Conservation (phyloP, 805 yeast genomes). For the Suhomyces prunicola region DNA sequence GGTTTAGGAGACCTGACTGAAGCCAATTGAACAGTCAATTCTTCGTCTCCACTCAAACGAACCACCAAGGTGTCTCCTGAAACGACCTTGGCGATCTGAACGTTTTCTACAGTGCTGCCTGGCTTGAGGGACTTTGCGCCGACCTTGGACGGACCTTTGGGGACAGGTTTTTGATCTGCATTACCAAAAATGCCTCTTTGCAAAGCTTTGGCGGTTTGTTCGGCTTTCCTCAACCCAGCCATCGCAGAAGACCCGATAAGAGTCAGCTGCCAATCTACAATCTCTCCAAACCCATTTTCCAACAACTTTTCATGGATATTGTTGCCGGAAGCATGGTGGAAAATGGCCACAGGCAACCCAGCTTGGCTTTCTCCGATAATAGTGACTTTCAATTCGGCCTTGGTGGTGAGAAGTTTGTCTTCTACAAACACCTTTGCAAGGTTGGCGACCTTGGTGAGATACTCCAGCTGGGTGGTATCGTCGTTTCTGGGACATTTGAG, state of each 20-base stretch:
- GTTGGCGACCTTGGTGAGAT: conserved; percentile 61
- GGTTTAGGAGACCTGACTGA: conserved; percentile 74
- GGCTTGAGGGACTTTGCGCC: conserved; percentile 25
- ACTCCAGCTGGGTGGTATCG: conserved; percentile 33
- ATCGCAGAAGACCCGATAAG: conserved; percentile 64
- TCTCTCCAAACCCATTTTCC: conserved; percentile 67
- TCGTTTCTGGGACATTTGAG: conserved; percentile 69
- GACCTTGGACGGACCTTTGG: conserved; percentile 11
- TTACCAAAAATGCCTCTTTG: conserved; percentile 54
- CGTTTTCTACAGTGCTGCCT: conserved; percentile 50
- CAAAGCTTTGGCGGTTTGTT: conserved; percentile 56
- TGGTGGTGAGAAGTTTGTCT: conserved; percentile 57
- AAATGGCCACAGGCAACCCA: conserved; percentile 58
- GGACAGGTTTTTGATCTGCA: conserved; percentile 31
- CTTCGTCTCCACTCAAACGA: conserved; percentile 45
- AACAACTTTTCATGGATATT: conserved; percentile 67
- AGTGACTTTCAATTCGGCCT: conserved; percentile 47
- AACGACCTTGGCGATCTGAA: conserved; percentile 56
- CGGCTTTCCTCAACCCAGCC: conserved; percentile 61
- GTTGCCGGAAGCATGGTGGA: conserved; percentile 71
- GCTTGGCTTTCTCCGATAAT: conserved; percentile 59
- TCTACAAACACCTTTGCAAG: conserved; percentile 66
- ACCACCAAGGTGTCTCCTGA: conserved; percentile 66
- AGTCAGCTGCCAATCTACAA: conserved; percentile 77
- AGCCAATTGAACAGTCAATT: conserved; percentile 68